phyloP scores from a whole-genome alignment of 257 asterid species.

The Fraxinus excelsior region DNA sequence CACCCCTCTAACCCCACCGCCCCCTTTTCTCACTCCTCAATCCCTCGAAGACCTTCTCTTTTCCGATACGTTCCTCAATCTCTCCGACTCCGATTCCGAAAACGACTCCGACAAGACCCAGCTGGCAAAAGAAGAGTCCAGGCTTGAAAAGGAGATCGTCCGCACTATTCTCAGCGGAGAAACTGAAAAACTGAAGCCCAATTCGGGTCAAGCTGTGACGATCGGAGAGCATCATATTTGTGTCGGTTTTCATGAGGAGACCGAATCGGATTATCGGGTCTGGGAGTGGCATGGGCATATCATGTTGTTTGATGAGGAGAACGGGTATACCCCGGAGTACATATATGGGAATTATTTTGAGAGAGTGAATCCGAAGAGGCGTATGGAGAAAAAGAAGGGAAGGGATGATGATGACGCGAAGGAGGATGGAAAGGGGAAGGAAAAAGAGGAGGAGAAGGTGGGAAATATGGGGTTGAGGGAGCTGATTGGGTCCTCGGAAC shows the following conservation, averaged over 20 bases:
- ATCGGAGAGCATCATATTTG: conserved; percentile 96
- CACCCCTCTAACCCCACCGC: conserved; percentile 23
- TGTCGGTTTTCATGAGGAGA: conserved; percentile 85
- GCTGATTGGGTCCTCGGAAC: conserved; percentile 65
- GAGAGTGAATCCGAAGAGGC: conserved; percentile 46
- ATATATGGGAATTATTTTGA: conserved; percentile 95
- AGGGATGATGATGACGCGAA: conserved; percentile 24
- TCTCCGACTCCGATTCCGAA: conserved; percentile 52
- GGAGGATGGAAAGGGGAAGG: conserved; percentile 17
- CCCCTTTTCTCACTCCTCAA: conserved; percentile 45
- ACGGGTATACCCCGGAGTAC: conserved; percentile 87
- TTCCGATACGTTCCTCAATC: conserved; percentile 59
- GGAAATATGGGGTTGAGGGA: conserved; percentile 78
- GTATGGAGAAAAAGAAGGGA: conserved; percentile 25
- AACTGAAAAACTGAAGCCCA: conserved; percentile 70
- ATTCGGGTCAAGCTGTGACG: conserved; percentile 85
- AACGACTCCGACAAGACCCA: conserved; percentile 39
- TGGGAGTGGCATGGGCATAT: conserved; percentile 99
- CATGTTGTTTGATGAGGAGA: conserved; percentile 90
- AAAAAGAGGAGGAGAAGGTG: conserved; percentile 33
- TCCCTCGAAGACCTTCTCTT: conserved; percentile 80
- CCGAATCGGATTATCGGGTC: conserved; percentile 77
- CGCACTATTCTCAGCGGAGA: conserved; percentile 69
- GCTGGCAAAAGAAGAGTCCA: conserved; percentile 82
- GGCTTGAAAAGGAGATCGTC: conserved; percentile 77